These are phyloP conservation scores for Cercophora newfieldiana DNA, from an alignment of 495 filamentous ascomycete species.

Conservation along the genomic window DNA sequence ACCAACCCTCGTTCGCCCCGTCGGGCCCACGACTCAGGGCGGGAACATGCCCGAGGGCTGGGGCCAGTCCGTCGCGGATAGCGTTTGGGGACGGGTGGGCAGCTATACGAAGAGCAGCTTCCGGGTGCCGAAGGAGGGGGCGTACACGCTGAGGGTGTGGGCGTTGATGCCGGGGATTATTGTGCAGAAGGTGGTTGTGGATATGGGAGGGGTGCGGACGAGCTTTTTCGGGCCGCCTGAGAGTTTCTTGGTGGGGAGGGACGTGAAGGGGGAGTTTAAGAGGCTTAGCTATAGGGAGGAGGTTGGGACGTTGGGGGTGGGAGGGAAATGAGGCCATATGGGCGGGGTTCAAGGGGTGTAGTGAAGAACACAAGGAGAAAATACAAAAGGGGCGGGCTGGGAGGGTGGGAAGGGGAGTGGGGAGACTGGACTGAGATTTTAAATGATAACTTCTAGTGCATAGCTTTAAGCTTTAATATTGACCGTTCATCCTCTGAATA, in stretches of 20 bases:
- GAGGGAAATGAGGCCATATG: neutral
- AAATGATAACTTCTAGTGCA: conserved; percentile 2
- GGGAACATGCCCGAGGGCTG: conserved; percentile 57
- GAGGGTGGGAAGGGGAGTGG: neutral
- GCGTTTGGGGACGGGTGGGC: conserved; percentile 55
- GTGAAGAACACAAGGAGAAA: neutral
- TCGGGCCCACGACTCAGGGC: conserved; percentile 49
- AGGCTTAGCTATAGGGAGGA: conserved; percentile 44
- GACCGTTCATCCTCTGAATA: no score
- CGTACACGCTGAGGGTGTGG: conserved; percentile 62
- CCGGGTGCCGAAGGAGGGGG: conserved; percentile 46
- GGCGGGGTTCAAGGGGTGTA: neutral
- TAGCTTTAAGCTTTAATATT: neutral
- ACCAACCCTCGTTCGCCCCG: conserved; percentile 52
- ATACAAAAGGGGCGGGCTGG: neutral
- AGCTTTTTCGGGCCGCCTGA: conserved; percentile 71
- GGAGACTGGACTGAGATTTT: no score
- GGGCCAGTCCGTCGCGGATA: conserved; percentile 56
- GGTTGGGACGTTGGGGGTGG: conserved; percentile 19
- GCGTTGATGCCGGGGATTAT: conserved; percentile 63
- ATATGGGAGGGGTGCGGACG: conserved; percentile 65
- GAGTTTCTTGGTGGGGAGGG: conserved; percentile 55
- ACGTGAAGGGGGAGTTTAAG: conserved; percentile 41
- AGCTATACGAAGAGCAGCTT: conserved; percentile 56
- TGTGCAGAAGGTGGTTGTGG: conserved; percentile 67